These are phyloP conservation scores for Chenopodium quinoa DNA, from an alignment of 148 eudicot genomes.

Conservation along the genomic window DNA sequence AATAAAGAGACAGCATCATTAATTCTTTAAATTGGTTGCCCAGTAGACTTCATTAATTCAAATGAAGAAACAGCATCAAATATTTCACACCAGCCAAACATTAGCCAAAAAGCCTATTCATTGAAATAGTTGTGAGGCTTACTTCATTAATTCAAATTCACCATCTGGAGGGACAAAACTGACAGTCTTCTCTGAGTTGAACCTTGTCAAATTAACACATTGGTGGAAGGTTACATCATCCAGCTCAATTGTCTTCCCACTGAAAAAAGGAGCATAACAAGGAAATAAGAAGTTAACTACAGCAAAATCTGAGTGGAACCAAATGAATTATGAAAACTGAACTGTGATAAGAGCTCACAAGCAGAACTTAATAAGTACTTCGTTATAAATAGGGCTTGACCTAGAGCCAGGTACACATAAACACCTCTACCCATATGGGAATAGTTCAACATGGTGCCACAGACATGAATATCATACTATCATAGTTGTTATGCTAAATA, in stretches of 20 bases:
- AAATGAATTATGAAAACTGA: background rate
- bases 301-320: background rate
- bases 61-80: background rate
- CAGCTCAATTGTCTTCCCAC: conserved; percentile 96
- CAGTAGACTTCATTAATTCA: background rate
- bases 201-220: conserved; percentile 96
- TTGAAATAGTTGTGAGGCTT: conserved; percentile 27
- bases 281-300: background rate
- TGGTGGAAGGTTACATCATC: conserved; percentile 99
- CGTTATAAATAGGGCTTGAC: background rate
- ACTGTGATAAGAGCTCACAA: background rate
- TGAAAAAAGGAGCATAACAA: conserved; percentile 34
- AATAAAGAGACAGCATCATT: background rate
- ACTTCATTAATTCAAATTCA: conserved; percentile 99
- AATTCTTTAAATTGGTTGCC: background rate
- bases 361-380: background rate
- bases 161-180: conserved; percentile 99
- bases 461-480: background rate
- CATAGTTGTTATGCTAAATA: background rate
- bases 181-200: conserved; percentile 97
- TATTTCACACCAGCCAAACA: background rate
- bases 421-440: background rate
- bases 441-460: background rate
- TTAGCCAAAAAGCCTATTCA: conserved; percentile 6
- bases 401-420: background rate